Evolutionary conservation across 768 basidiomycete genomes (phyloP), one percentile per base, ranked within the genome.

Genomic region (Plicaturopsis crispa): DNA sequence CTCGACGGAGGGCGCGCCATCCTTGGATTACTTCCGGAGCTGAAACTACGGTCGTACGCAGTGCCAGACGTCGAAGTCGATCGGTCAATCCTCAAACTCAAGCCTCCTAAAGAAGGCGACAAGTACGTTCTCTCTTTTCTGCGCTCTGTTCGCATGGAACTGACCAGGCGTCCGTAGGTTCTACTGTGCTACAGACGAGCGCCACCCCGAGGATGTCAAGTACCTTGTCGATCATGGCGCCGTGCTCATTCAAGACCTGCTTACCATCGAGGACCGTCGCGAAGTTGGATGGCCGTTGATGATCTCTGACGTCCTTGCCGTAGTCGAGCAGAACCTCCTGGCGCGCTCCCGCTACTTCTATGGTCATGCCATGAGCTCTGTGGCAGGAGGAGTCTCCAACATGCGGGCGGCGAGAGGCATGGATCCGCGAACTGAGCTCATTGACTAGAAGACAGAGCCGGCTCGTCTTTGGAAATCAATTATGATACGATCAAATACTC

Each of bases 181-280:
- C 31, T 63, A 57, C 36, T 49, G 64, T 6, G 62, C 61, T n/a
- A 66, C 61, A 16, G 69, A 71, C 39, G 70, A 72, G 42, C 66
- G 69, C 21, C 48, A 57, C 38, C 50, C 57, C 0, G 46, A 46
- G 0, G 57, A 53, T 12, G 49, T 69, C 7, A 18, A 48, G 6
- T 56, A 55, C 36, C 48, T 71, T 11, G 45, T 52, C 17, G 46
- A 51, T 3, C 51, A 60, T 14, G 65, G 67, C 13, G 70, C 57
- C 2, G 31, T 72, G 7, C 41, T 72, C 38, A 50, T 72, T 40
- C 24, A 52, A 11, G 69, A 72, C 43, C 49, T 71, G 5, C 48
- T 71, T 33, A 69, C 66, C 2, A 44, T 51, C n/a, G 61, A 67
- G 17, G 69, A 71, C 39, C 53, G 56, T 2, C 54, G 55, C 6